Base-by-base conservation (phyloP, 176 grass and related monocot species). In the Triticum aestivum region DNA sequence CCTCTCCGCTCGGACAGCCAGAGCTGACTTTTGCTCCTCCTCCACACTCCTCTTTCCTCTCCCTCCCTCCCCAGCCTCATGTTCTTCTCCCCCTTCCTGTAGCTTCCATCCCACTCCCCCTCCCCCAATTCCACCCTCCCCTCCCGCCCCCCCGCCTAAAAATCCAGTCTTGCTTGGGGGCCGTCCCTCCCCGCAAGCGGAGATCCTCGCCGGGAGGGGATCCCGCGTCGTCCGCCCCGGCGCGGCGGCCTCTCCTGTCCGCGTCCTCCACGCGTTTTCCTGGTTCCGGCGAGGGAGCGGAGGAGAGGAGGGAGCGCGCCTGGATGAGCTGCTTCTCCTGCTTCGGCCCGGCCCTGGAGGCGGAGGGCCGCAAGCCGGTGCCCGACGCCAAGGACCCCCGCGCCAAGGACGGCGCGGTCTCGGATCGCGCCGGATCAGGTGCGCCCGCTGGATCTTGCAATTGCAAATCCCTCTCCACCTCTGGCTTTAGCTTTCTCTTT, bases 311-410 rank as follows among this genome's bases (percentile, higher is more conserved):
- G 37, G 44, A 58, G 56, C 18, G 56, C 21, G 71, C 75, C 56
- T 29, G 69, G 92, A 97, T 97, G 94, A 83, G 92, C 83, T 94
- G 94, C 88, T 97, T 97, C 86, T 79, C 81, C 78, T 97, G 94
- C 92, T 97, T 92, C 85, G 84, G 92, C 83, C 92, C 94, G 81
- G 32, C 32, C 52, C 78, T 92, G 59, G 88, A 91, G 75, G 83
- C 77, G 17, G 90, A 89, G 51, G 61, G 34, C 67, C 79, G 87
- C 70, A 87, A 87, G 72, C 69, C 67, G 0, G 45, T 11, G 49
- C 69, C 85, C 35, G 86, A 74, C 42, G 52, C 24, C 85, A 88
- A 69, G 79, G 88, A 89, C 45, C 61, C 78, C 51, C 87, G 84
- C 83, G 86, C 73, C 49, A 97, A 92, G 75, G 88, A 87, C 44